These are phyloP conservation scores for Emergomyces orientalis DNA, from an alignment of 2,329 filamentous ascomycete species.

Conservation along the genomic window DNA sequence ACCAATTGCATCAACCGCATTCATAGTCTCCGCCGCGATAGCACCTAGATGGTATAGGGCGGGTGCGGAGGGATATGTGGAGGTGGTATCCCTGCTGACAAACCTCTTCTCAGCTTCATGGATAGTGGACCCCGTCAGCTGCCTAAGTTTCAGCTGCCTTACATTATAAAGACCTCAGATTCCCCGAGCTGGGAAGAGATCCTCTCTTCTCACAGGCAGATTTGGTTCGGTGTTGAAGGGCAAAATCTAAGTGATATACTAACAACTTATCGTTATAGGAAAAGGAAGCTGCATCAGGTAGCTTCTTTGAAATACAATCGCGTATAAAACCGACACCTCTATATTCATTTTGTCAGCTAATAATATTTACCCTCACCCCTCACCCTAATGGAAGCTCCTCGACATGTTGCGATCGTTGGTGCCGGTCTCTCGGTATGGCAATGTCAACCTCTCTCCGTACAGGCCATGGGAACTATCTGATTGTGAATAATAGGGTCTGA, in stretches of 20 bases:
- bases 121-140: no score
- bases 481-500: slow-evolving; percentile 35
- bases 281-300: neutral
- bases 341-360: neutral
- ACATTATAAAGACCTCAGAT: neutral
- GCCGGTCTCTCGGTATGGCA: neutral
- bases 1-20: no score
- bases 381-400: neutral
- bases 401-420: neutral
- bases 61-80: neutral
- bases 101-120: neutral
- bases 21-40: neutral
- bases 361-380: neutral
- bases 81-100: neutral
- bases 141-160: neutral
- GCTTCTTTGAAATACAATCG: neutral
- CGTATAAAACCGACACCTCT: neutral
- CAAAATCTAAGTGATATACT: neutral
- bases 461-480: neutral
- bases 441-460: neutral
- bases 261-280: neutral
- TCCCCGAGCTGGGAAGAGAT: neutral
- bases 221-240: neutral
- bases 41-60: neutral
- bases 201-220: neutral